Evolutionary conservation across 208 protist genomes (phyloP).

Genomic region (Wallacemonas sp.): DNA sequence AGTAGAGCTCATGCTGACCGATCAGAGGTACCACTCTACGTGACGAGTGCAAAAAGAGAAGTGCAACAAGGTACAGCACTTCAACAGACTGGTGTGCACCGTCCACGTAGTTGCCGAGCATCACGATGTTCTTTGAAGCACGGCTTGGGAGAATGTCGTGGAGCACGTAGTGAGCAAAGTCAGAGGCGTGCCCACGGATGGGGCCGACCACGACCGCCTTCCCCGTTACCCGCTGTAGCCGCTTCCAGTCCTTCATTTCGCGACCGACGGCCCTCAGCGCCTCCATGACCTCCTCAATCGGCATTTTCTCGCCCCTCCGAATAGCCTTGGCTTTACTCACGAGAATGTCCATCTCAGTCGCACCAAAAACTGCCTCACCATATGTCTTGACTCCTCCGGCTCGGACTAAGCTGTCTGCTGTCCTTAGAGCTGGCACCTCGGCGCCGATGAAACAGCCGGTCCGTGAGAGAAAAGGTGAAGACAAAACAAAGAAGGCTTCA

Average conservation of each 20-base stretch:
- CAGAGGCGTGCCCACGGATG: constrained; percentile 60
- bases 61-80: constrained; percentile 63
- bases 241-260: constrained; percentile 9
- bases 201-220: constrained; percentile 66
- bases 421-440: too few relatives aligned
- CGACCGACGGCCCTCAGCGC: constrained; percentile 14
- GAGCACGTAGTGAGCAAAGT: constrained; percentile 69
- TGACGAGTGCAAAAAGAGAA: constrained; percentile 47
- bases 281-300: constrained; percentile 25
- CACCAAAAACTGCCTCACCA: too few relatives aligned
- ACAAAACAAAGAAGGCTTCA: too few relatives aligned
- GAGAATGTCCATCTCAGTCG: constrained; percentile 23
- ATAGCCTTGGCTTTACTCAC: constrained; percentile 24
- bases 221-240: constrained; percentile 39
- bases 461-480: too few relatives aligned
- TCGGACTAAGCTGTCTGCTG: too few relatives aligned
- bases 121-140: constrained; percentile 38
- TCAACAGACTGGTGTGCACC: constrained; percentile 72
- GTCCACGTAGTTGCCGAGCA: constrained; percentile 88
- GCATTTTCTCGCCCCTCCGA: constrained; percentile 26
- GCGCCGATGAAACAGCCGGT: too few relatives aligned
- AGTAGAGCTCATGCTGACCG: constrained; percentile 79
- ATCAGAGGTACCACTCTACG: constrained; percentile 50
- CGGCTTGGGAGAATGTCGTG: constrained; percentile 36
- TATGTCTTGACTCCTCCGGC: too few relatives aligned